phyloP scores from a whole-genome alignment of 2,329 filamentous ascomycete genomes.

The Verticillium nonalfalfae region DNA sequence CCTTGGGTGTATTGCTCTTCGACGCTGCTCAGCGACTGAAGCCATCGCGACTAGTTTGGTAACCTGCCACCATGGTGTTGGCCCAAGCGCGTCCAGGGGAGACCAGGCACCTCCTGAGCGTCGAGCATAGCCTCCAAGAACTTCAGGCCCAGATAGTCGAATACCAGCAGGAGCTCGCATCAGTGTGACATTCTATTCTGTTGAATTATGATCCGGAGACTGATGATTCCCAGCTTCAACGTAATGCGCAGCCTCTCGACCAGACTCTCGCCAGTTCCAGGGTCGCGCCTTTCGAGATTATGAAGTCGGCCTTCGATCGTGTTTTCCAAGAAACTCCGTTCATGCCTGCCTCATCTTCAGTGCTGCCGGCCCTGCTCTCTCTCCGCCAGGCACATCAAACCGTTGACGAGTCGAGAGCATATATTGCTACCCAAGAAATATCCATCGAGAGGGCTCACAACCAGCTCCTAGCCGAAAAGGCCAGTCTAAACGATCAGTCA shows the following conservation, averaged over 20 bases:
- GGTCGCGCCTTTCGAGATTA: constrained; percentile 30
- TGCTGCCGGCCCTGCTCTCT: constrained; percentile 66
- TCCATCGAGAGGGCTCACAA: constrained; percentile 35
- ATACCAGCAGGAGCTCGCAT: constrained; percentile 40
- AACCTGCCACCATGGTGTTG: not conserved
- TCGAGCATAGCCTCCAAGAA: constrained; percentile 63
- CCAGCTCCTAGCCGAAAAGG: constrained; percentile 43
- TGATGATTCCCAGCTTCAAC: constrained; percentile 13
- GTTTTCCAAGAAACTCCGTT: constrained; percentile 56
- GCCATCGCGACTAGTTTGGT: not conserved
- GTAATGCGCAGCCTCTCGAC: constrained; percentile 2
- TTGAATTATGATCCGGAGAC: not conserved
- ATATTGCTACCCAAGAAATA: constrained; percentile 40
- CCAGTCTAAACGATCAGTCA: constrained; percentile 46
- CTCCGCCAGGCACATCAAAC: constrained; percentile 60
- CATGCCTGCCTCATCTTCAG: constrained; percentile 60
- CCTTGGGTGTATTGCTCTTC: not conserved
- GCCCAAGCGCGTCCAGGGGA: constrained; percentile 9
- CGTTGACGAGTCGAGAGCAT: constrained; percentile 56
- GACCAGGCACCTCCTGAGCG: constrained; percentile 40
- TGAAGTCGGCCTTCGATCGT: constrained; percentile 61
- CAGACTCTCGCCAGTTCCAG: constrained; percentile 2
- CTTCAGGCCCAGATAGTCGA: constrained; percentile 54
- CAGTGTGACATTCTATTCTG: not conserved
- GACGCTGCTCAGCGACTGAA: not conserved